Evolutionary conservation across 371 early-diverging fungal species (phyloP).

Genomic region (Actinomortierella ambigua): DNA sequence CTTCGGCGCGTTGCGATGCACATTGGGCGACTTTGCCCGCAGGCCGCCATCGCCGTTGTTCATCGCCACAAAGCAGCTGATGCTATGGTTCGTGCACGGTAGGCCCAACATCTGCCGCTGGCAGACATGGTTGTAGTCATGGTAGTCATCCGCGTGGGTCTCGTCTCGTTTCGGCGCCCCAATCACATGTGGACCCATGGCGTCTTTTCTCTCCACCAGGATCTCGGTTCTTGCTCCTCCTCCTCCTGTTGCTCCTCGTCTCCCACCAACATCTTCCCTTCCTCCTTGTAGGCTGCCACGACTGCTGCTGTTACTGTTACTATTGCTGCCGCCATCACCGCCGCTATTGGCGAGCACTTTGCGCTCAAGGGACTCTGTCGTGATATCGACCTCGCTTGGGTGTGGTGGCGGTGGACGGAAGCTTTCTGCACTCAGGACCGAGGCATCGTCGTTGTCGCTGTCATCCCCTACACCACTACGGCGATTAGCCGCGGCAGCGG

Average conservation of each 20-base stretch:
- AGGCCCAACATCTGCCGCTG: slow-evolving; percentile 32
- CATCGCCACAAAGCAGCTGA: slow-evolving; percentile 40
- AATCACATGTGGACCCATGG: slow-evolving; percentile 18
- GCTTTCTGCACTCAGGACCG: slow-evolving; percentile 25
- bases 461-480: too few species aligned
- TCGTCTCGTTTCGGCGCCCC: slow-evolving; percentile 37
- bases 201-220: too few species aligned
- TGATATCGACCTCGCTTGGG: slow-evolving; percentile 35
- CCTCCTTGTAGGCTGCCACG: too few species aligned
- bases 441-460: slow-evolving; percentile 12
- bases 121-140: slow-evolving; percentile 40
- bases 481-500: not conserved
- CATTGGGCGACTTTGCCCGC: not conserved
- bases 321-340: not conserved
- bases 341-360: not conserved
- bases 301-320: slow-evolving; percentile 2
- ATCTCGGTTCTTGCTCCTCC: too few species aligned
- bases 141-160: slow-evolving; percentile 14
- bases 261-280: too few species aligned
- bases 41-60: slow-evolving; percentile 35
- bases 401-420: slow-evolving; percentile 41
- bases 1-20: too few species aligned
- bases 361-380: slow-evolving; percentile 29
- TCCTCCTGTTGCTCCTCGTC: too few species aligned
- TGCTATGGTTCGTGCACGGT: slow-evolving; percentile 35